Evolutionary conservation across 192 early-diverging fungal species (phyloP).

Genomic region (Umbelopsis sp.): DNA sequence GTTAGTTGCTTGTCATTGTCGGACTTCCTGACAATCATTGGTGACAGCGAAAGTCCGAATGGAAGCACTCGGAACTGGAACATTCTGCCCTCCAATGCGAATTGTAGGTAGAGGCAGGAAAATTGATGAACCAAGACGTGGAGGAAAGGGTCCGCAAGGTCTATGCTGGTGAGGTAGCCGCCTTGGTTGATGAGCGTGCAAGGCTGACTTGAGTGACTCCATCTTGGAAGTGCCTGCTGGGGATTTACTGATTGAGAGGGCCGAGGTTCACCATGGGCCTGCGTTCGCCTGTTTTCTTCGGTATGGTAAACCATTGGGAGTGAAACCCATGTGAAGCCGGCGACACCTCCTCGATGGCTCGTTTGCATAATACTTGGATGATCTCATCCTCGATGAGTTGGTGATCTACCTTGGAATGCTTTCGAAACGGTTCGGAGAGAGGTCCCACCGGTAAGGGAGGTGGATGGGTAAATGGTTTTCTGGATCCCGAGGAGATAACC

Average conservation of each 20-base stretch:
- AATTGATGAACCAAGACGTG: neutral
- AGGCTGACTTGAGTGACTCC: slow-evolving; percentile 3
- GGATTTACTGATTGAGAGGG: slow-evolving; percentile 23
- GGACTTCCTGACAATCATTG: too few relatives aligned
- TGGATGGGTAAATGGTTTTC: too few relatives aligned
- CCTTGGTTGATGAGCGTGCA: slow-evolving; percentile 20
- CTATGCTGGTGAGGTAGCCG: slow-evolving; percentile 36
- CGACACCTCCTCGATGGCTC: neutral
- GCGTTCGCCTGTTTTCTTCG: slow-evolving; percentile 36
- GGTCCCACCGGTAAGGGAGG: too few relatives aligned
- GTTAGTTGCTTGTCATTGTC: too few relatives aligned
- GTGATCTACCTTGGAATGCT: too few relatives aligned
- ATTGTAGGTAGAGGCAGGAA: slow-evolving; percentile 29
- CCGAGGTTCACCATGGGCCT: slow-evolving; percentile 27
- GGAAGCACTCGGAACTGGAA: slow-evolving; percentile 39
- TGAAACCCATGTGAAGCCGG: slow-evolving; percentile 13
- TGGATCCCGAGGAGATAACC: too few relatives aligned
- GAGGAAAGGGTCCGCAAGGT: slow-evolving; percentile 38
- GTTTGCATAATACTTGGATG: neutral
- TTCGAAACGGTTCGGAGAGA: too few relatives aligned
- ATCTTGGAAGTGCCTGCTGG: slow-evolving; percentile 25
- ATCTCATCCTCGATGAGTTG: neutral
- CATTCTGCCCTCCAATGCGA: slow-evolving; percentile 22
- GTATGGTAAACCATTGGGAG: slow-evolving; percentile 26
- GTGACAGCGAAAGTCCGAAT: slow-evolving; percentile 37